Conservation (phyloP, 345 rosid species). For the Hibiscus syriacus region DNA sequence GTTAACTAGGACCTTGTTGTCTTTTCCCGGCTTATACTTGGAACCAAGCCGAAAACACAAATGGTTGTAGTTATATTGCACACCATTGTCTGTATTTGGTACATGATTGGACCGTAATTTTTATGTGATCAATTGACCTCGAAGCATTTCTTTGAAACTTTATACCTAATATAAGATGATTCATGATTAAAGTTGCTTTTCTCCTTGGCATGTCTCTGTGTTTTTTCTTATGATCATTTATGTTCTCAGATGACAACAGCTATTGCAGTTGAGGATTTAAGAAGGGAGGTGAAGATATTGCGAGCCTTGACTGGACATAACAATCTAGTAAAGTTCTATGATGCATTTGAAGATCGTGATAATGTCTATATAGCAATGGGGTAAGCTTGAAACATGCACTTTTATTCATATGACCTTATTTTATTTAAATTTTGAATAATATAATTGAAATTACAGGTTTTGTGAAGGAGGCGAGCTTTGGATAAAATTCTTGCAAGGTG, state of each 20-base stretch:
- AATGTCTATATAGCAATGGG: conserved; percentile 95
- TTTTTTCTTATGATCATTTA: conserved; percentile 5
- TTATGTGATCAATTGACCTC: neutral
- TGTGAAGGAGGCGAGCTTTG: conserved; percentile 98
- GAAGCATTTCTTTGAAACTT: neutral
- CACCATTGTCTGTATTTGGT: neutral
- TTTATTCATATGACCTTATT: conserved; percentile 4
- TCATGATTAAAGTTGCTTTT: neutral
- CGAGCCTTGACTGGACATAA: conserved; percentile 77
- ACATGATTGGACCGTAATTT: neutral
- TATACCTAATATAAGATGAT: neutral
- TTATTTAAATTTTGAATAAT: conserved; percentile 2
- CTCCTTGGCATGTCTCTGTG: neutral
- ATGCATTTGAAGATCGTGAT: conserved; percentile 77
- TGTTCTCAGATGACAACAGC: conserved; percentile 84
- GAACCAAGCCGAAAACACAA: neutral
- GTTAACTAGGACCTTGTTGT: conserved; percentile 14
- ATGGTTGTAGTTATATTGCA: conserved; percentile 10
- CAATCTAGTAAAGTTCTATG: conserved; percentile 75
- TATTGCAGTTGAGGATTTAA: conserved; percentile 89
- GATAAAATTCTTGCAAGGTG: conserved; percentile 85
- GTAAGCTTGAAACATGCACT: conserved; percentile 40
- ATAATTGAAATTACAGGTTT: conserved; percentile 50
- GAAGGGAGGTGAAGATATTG: conserved; percentile 92
- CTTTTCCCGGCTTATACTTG: conserved; percentile 7